These are phyloP conservation scores for Didymella exigua DNA, from an alignment of 2,329 filamentous ascomycete genomes.

Conservation along the genomic window DNA sequence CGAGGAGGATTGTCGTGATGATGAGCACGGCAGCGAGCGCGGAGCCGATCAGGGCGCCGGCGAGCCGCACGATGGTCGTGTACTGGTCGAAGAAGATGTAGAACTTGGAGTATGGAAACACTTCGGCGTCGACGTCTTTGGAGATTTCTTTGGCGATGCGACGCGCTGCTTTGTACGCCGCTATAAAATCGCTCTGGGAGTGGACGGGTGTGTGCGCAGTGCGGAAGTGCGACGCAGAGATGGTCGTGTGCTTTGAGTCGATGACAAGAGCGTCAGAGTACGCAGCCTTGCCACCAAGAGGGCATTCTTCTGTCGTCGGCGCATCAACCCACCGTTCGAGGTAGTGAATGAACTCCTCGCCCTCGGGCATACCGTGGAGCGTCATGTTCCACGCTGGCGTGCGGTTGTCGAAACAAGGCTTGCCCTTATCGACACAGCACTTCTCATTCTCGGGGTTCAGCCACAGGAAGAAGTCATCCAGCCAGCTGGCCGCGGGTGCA, in stretches of 20 bases:
- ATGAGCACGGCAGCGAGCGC: slow-evolving; percentile 85
- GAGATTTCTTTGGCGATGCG: slow-evolving; percentile 82
- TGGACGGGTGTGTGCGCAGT: slow-evolving; percentile 85
- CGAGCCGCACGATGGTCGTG: slow-evolving; percentile 78
- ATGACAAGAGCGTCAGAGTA: slow-evolving; percentile 86
- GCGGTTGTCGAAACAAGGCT: slow-evolving; percentile 79
- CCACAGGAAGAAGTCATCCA: slow-evolving; percentile 97
- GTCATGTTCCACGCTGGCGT: slow-evolving; percentile 87
- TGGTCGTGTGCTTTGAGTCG: slow-evolving; percentile 67
- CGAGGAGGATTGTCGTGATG: slow-evolving; percentile 79
- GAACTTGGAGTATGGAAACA: slow-evolving; percentile 97
- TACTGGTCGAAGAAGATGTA: slow-evolving; percentile 99
- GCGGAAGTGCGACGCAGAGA: slow-evolving; percentile 88
- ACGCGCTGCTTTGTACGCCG: slow-evolving; percentile 84
- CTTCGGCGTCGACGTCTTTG: slow-evolving; percentile 72
- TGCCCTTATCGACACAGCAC: slow-evolving; percentile 67
- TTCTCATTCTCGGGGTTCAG: slow-evolving; percentile 76
- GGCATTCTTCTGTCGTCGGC: slow-evolving; percentile 82
- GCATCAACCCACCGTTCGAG: slow-evolving; percentile 80
- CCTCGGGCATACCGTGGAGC: slow-evolving; percentile 88
- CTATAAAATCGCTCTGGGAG: slow-evolving; percentile 91
- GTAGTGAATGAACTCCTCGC: slow-evolving; percentile 87
- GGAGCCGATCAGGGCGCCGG: slow-evolving; percentile 77
- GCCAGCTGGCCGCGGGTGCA: slow-evolving; percentile 89
- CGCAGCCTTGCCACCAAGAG: slow-evolving; percentile 83